These are phyloP conservation scores for Aspergillus egyptiacus DNA, from an alignment of 495 filamentous ascomycete species.

Conservation along the genomic window DNA sequence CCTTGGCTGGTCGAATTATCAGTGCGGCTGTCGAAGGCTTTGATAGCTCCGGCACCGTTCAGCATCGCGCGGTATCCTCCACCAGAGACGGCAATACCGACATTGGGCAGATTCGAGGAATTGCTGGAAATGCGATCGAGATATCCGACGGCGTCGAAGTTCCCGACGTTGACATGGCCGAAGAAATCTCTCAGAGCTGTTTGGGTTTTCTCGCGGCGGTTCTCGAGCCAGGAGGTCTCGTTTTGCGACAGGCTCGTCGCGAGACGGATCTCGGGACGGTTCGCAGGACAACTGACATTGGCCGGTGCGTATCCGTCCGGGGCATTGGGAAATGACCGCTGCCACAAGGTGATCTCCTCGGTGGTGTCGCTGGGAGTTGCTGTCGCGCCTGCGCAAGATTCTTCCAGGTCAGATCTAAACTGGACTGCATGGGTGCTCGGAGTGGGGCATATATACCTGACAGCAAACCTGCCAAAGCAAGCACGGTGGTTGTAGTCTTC, in stretches of 20 bases:
- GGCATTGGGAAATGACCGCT: slow-evolving; percentile 31
- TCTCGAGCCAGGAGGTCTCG: slow-evolving; percentile 61
- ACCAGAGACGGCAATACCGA: slow-evolving; percentile 51
- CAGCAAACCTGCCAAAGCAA: slow-evolving; percentile 27
- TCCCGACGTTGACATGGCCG: slow-evolving; percentile 57
- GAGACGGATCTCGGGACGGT: slow-evolving; percentile 42
- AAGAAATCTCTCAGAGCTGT: slow-evolving; percentile 64
- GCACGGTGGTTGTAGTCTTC: slow-evolving; percentile 22
- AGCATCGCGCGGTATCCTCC: slow-evolving; percentile 78
- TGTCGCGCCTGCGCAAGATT: background rate
- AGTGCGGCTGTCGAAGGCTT: slow-evolving; percentile 75
- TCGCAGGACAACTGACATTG: slow-evolving; percentile 31
- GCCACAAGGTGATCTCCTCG: background rate
- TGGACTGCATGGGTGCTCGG: too few species aligned
- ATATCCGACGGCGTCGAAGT: slow-evolving; percentile 69
- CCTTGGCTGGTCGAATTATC: slow-evolving; percentile 55
- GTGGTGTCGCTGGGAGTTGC: background rate
- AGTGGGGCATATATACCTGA: slow-evolving; percentile 22
- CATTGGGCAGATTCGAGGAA: slow-evolving; percentile 54
- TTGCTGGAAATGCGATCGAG: slow-evolving; percentile 51
- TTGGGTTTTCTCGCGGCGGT: slow-evolving; percentile 49
- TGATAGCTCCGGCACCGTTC: slow-evolving; percentile 75
- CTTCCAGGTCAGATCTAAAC: slow-evolving; percentile 2
- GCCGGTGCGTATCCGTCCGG: slow-evolving; percentile 36
- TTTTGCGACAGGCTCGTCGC: slow-evolving; percentile 53